Base-by-base conservation (phyloP, 371 early-diverging fungal genomes). In the Mortierella sp. region DNA sequence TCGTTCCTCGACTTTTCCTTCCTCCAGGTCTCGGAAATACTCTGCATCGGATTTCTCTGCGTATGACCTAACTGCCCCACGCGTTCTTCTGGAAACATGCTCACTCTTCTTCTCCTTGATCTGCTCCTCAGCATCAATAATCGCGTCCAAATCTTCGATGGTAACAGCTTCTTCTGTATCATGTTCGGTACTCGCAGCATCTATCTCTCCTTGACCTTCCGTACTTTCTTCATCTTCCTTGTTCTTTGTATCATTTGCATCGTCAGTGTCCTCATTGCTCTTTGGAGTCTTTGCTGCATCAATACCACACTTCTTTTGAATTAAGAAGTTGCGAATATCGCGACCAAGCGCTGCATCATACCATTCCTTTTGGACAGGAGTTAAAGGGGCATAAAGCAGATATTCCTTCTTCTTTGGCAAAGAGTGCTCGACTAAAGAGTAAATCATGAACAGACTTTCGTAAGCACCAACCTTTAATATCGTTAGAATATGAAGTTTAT, bases 401-500 rank as follows among this genome's bases (percentile, higher is more conserved):
- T 95, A 95, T 85, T 97, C 97, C 63, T 93, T 92, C 88, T 98
- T 97, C 77, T 92, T 94, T 16, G 97, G 98, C 63, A 98, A 74
- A 10, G 90, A 87, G 55, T 90, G 88, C 64, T 96, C 98, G 19
- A 97, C 97, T 94, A 81, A 6, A 32, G 13, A 33, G 52, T 19
- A 10, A 53, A 60, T 47, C 53, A 21, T 55, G 11, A 58, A 33
- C 33, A 38, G n/a, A 21, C 38, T 19, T 10, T 19, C 43, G 41
- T 11, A 43, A 36, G 13, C 24, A 55, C 21, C 16, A 24, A 24
- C 22, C 16, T 8, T 15, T 7, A 16, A 24, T 5, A 28, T 55
- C 55, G 15, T 9, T 16, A 52, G n/a, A 11, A 15, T 11, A 11
- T 19, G 48, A 19, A 48, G 16, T 6, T 19, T 19, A 24, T 55